A percentile compares a stretch with the other conserved stretches of the same genome.
Conservation (phyloP, 331 rosid genomes). For the Quercus tomentella region DNA sequence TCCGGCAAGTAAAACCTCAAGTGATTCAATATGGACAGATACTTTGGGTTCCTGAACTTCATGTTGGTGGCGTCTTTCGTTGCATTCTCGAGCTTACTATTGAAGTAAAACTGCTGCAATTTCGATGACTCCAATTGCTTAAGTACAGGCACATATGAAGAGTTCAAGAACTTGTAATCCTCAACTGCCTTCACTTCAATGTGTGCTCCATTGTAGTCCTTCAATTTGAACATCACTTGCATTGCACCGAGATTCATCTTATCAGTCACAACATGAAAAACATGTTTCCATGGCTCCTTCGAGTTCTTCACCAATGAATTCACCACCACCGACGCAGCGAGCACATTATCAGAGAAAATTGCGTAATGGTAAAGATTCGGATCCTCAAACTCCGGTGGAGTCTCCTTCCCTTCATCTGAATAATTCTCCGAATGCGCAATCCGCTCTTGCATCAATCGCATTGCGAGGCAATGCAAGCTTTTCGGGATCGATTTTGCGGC, state of each 20-base stretch:
- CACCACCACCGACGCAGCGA: slow-evolving; percentile 92
- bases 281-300: slow-evolving; percentile 92
- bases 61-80: slow-evolving; percentile 90
- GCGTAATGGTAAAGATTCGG: slow-evolving; percentile 89
- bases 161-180: slow-evolving; percentile 86
- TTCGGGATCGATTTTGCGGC: slow-evolving; percentile 94
- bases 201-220: slow-evolving; percentile 81
- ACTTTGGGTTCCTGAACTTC: slow-evolving; percentile 95
- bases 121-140: slow-evolving; percentile 83
- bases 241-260: slow-evolving; percentile 98
- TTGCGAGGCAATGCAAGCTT: slow-evolving; percentile 86
- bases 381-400: slow-evolving; percentile 71
- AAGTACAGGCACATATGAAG: slow-evolving; percentile 89
- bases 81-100: slow-evolving; percentile 92
- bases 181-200: slow-evolving; percentile 93
- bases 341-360: slow-evolving; percentile 81
- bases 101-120: slow-evolving; percentile 81
- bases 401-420: slow-evolving; percentile 65
- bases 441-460: slow-evolving; percentile 94
- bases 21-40: slow-evolving; percentile 85
- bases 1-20: slow-evolving; percentile 89
- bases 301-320: slow-evolving; percentile 86
- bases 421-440: slow-evolving; percentile 83
- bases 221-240: slow-evolving; percentile 94
- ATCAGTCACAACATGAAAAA: slow-evolving; percentile 94